Evolutionary conservation across 768 basidiomycete genomes (phyloP).

Genomic region (Boletus bicolor): DNA sequence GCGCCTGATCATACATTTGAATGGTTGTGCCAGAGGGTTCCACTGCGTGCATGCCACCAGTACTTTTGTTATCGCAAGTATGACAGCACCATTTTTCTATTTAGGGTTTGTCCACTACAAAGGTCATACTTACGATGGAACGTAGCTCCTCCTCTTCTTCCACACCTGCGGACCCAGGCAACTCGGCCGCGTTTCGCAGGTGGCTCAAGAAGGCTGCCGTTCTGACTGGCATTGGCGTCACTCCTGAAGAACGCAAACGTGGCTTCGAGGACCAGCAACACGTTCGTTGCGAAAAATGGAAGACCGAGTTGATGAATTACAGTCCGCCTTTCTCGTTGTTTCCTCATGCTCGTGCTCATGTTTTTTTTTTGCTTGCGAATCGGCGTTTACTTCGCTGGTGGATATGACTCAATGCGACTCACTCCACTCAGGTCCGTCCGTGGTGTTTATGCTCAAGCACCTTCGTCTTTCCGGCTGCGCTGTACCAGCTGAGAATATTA

Average conservation of each 20-base stretch:
- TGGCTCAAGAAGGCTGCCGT: conserved; percentile 50
- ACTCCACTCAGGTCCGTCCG: conserved; percentile 61
- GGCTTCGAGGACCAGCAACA: conserved; percentile 36
- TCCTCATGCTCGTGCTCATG: conserved; percentile 10
- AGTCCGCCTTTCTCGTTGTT: conserved; percentile 46
- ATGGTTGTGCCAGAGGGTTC: too few species aligned
- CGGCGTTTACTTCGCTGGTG: conserved; percentile 6
- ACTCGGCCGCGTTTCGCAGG: conserved; percentile 39
- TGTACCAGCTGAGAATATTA: conserved; percentile 67
- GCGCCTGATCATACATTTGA: neutral
- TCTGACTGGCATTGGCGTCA: conserved; percentile 51
- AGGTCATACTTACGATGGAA: conserved; percentile 28
- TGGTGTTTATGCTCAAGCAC: conserved; percentile 91
- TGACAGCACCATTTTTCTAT: conserved; percentile 3
- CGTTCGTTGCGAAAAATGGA: conserved; percentile 65
- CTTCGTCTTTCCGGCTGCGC: conserved; percentile 71
- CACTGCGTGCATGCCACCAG: too few species aligned
- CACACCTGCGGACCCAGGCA: conserved; percentile 22
- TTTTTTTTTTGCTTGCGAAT: conserved; percentile 2
- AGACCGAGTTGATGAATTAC: conserved; percentile 61
- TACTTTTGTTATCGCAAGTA: neutral
- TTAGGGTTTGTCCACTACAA: neutral
- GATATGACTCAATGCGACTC: neutral
- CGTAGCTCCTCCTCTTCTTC: conserved; percentile 19
- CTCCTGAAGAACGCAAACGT: conserved; percentile 40